Conservation (phyloP, 202 grass and related monocot genomes). For the Panicum hallii region DNA sequence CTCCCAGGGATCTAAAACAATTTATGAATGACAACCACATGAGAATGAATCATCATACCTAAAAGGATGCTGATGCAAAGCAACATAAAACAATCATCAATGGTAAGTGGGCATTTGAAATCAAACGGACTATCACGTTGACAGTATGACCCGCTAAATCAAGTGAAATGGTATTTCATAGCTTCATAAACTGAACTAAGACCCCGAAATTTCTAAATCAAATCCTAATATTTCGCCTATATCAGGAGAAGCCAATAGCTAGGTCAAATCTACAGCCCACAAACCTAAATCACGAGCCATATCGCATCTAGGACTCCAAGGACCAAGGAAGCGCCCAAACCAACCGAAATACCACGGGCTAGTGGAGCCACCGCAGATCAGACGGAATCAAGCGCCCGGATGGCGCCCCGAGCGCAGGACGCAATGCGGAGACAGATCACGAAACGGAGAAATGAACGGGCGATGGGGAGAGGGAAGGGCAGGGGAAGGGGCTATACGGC, state of each 20-base stretch:
- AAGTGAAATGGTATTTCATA: constrained; percentile 19
- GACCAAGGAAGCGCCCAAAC: not conserved
- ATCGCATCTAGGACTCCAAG: constrained; percentile 27
- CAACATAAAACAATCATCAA: not conserved
- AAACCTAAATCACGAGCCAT: constrained; percentile 37
- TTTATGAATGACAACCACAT: constrained; percentile 6
- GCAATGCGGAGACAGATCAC: constrained; percentile 38
- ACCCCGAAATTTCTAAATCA: not conserved
- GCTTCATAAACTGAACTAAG: not conserved
- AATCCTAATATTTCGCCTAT: not conserved
- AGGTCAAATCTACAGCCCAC: not conserved
- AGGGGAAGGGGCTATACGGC: constrained; percentile 49
- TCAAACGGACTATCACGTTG: not conserved
- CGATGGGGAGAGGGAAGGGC: not conserved
- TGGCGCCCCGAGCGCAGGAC: not conserved
- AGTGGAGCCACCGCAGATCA: constrained; percentile 24
- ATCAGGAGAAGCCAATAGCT: not conserved
- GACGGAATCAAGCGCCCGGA: not conserved
- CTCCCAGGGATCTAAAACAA: constrained; percentile 88
- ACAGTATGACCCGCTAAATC: constrained; percentile 12
- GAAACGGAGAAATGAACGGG: constrained; percentile 27
- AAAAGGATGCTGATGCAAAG: not conserved
- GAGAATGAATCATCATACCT: constrained; percentile 16
- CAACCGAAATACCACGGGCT: not conserved
- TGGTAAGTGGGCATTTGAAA: not conserved